Conservation (phyloP, 495 filamentous ascomycete species). For the Neurospora sublineolata region DNA sequence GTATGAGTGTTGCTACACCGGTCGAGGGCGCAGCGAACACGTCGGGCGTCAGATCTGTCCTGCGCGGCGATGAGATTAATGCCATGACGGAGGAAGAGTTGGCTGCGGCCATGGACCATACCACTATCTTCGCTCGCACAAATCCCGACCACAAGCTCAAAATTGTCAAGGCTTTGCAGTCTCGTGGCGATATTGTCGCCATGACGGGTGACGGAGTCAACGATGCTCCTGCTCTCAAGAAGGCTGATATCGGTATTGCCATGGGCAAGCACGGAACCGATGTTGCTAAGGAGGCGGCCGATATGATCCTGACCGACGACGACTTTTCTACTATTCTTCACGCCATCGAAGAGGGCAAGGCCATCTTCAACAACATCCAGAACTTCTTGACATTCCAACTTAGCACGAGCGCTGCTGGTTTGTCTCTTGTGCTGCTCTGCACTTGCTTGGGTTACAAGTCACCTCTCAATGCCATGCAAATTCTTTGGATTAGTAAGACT, state of each 20-base stretch:
- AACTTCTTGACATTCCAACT: conserved; percentile 99
- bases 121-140: conserved; percentile 89
- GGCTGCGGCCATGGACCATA: conserved; percentile 68
- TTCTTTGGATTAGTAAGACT: conserved; percentile 93
- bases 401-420: conserved; percentile 88
- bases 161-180: conserved; percentile 82
- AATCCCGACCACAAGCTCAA: conserved; percentile 97
- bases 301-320: conserved; percentile 98
- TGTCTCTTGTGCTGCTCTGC: conserved; percentile 82
- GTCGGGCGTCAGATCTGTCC: conserved; percentile 52
- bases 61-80: conserved; percentile 84
- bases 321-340: conserved; percentile 94
- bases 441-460: conserved; percentile 87
- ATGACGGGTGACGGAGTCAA: conserved; percentile 99
- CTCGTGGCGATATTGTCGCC: conserved; percentile 90
- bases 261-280: conserved; percentile 95
- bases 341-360: conserved; percentile 97
- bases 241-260: conserved; percentile 93
- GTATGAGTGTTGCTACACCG: conserved; percentile 59
- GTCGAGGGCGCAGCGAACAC: conserved; percentile 33
- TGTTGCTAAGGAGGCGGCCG: conserved; percentile 97
- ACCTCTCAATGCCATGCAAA: conserved; percentile 97
- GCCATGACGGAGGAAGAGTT: conserved; percentile 77
- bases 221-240: conserved; percentile 92
- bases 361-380: conserved; percentile 98